Evolutionary conservation across 2,329 filamentous ascomycete genomes (phyloP).

Genomic region (Colletotrichum paranaense): DNA sequence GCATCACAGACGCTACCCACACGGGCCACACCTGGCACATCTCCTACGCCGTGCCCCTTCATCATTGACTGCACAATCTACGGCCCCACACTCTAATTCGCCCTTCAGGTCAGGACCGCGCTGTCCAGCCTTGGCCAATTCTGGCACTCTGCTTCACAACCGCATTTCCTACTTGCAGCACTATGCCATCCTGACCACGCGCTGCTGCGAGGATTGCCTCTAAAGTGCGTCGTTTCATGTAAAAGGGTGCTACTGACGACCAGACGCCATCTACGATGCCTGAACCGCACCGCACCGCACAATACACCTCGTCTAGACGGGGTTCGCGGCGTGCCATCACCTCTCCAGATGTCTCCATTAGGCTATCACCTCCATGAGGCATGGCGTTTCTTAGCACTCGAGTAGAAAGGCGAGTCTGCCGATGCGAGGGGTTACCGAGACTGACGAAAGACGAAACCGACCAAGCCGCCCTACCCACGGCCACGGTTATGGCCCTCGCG

Average conservation of each 20-base stretch:
- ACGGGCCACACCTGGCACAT: constrained; percentile 29
- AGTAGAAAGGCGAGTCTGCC: not conserved
- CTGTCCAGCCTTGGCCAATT: constrained; percentile 28
- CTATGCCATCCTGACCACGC: constrained; percentile 1
- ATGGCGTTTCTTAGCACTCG: constrained; percentile 18
- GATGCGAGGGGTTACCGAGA: constrained; percentile 3
- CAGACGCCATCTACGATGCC: not conserved
- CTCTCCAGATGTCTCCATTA: not conserved
- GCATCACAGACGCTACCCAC: constrained; percentile 10
- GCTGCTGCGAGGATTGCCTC: constrained; percentile 11
- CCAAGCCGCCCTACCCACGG: not conserved
- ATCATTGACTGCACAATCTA: constrained; percentile 29
- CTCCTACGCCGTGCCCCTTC: constrained; percentile 16
- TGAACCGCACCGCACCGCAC: not conserved
- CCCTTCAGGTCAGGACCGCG: constrained; percentile 20
- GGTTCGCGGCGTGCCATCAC: not conserved
- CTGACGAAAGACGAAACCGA: constrained; percentile 25
- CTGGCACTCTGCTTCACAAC: not conserved
- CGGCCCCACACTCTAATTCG: constrained; percentile 29
- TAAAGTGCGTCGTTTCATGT: constrained; percentile 31
- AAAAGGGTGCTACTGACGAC: constrained; percentile 17
- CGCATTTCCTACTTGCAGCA: not conserved
- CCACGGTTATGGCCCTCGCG: constrained; percentile 9
- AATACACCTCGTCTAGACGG: not conserved
- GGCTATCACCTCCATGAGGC: not conserved